Base-by-base conservation (phyloP, 2,329 filamentous ascomycete genomes). In the Fusarium ambrosium region DNA sequence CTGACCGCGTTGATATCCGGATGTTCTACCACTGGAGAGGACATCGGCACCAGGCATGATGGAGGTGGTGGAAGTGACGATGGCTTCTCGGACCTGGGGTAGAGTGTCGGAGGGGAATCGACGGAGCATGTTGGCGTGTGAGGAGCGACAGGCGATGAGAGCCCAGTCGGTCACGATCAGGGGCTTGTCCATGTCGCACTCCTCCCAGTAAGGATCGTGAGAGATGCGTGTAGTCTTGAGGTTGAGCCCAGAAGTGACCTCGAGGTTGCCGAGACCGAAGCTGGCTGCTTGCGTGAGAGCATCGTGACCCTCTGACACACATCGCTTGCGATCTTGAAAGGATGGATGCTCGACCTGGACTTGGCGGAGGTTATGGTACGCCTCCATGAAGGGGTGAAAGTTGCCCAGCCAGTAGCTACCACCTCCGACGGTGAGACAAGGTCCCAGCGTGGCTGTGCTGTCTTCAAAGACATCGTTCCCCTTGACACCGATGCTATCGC, bases 151-250 rank as follows among this genome's bases (percentile, higher is more conserved):
- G 14, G 81, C 79, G 61, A 87, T 81, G 48, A 87, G 81, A 27
- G 81, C 81, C 85, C 85, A 87, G 73, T 87, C 85, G 1, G 82
- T 87, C 27, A 86, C 83, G 4, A 86, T 76, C 9, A 86, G 78
- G 3, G 85, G 85, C 11, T 80, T 80, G 5, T 86, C 84, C 66
- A 80, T 80, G 58, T 81, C 81, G 36, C 67, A 80, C 2, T 86
- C 84, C 36, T 85, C 84, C 85, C 85, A 87, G 68, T 86, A 87
- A 0, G 83, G 80, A 41, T 86, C 84, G 59, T 86, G 85, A 2
- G 84, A 84, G 20, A 86, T 78, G 37, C 85, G 80, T 1, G 84
- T 86, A 0, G 85, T 87, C 62, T 83, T 82, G 13, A 86, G 76
- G 51, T 85, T 81, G 14, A 83, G 80, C 2, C 85, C 85, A 2